Conservation (phyloP, 2,329 filamentous ascomycete genomes). For the Drechslera avenae region DNA sequence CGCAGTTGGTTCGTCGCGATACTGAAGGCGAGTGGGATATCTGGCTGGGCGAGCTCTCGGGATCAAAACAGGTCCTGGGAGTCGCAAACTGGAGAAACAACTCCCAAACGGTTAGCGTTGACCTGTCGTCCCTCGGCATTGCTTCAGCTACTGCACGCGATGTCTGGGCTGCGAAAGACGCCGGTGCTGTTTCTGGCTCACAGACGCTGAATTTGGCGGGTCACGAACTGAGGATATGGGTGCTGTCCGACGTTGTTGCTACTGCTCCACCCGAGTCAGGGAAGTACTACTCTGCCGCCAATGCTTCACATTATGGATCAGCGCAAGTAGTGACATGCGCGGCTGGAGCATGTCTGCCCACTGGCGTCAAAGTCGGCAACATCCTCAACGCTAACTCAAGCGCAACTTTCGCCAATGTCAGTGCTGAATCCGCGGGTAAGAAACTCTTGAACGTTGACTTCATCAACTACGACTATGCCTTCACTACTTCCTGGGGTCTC, state of each 20-base stretch:
- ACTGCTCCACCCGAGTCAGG: slow-evolving; percentile 16
- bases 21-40: slow-evolving; percentile 48
- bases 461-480: slow-evolving; percentile 48
- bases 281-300: slow-evolving; percentile 40
- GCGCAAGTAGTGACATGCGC: slow-evolving; percentile 35
- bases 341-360: slow-evolving; percentile 34
- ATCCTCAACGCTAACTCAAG: slow-evolving; percentile 35
- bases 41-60: slow-evolving; percentile 47
- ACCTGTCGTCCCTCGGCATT: slow-evolving; percentile 42
- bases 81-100: slow-evolving; percentile 49
- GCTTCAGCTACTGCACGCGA: slow-evolving; percentile 43
- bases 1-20: slow-evolving; percentile 53
- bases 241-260: slow-evolving; percentile 42
- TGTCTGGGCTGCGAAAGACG: slow-evolving; percentile 41
- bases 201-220: slow-evolving; percentile 26
- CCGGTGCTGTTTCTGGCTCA: slow-evolving; percentile 21
- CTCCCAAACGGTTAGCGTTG: slow-evolving; percentile 36
- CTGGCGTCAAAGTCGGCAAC: slow-evolving; percentile 41
- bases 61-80: slow-evolving; percentile 42
- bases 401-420: slow-evolving; percentile 38
- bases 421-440: slow-evolving; percentile 26
- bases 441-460: slow-evolving; percentile 49
- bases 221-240: slow-evolving; percentile 40
- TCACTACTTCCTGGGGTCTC: slow-evolving; percentile 42
- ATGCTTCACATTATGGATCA: slow-evolving; percentile 39